Evolutionary conservation across 805 yeast genomes (phyloP), one percentile per base, ranked within the genome.

Genomic region (Zygosaccharomyces bailii): DNA sequence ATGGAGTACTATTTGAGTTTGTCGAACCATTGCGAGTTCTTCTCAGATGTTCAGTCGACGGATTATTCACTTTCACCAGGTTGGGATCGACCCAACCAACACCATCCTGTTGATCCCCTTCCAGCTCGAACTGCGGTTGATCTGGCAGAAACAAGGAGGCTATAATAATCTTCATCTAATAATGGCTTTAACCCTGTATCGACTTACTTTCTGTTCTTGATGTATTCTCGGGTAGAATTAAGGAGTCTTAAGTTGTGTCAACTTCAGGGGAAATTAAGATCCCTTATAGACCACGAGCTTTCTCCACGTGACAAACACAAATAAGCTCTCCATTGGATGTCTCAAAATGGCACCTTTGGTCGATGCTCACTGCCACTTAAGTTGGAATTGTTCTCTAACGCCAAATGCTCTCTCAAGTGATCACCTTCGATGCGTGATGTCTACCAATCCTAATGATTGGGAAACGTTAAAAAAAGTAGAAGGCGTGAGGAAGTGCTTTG

Each of bases 71-170:
- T 32, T 57, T 50, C 10, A 59, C 62, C 34, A 59, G 43, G 24
- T 51, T 51, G 1, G 61, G 52, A 35, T 60, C 61, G 2, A 59
- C 57, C 31, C 66, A 51, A 16, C 59, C 63, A 13, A 64, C 68
- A 36, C 74, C 65, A 39, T 58, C 63, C 5, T 52, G 53, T 5
- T 51, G 48, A 13, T 55, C 45, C 5, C 61, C 61, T 13, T 63
- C 55, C 31, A 69, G 52, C 50, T 69, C 68, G 52, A 71, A 69
- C 51, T 83, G 86, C n/a, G 84, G 88, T 3, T 88, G 81, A 56
- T 80, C 80, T 2, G 93, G 93, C 37, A 84, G 68, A 54, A 84
- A 83, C 78, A 84, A 67, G 11, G 91, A 80, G 11, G 85, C 89
- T 20, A 84, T 76, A 34, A 82, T 77, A 19, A 83, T 69, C 7